Base-by-base conservation (phyloP, 108 stramenopile species). In the Fragilariopsis cylindrus region DNA sequence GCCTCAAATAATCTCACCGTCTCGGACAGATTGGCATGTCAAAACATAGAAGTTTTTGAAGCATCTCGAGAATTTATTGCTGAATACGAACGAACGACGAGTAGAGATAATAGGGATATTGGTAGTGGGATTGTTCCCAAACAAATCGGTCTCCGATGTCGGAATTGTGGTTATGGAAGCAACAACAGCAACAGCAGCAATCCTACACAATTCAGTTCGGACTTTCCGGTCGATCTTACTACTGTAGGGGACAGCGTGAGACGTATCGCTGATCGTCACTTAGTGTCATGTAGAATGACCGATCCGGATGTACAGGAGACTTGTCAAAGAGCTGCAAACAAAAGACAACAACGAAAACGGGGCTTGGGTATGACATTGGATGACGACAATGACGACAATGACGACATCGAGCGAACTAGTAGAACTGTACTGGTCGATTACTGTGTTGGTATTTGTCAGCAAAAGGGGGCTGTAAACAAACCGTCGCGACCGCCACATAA, bases 71-170 rank as follows among this genome's bases (percentile, higher is more conserved):
- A 76, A 55, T 19, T 71, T 54, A 65, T 75, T 30, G 68, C 65
- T 8, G 78, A 76, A 48, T 60, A 48, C 21, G 71, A 75, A 56
- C 50, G 72, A 58, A 53, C 49, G 4, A 65, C 65, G 9, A 70
- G 70, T 7, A 54, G 54, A 16, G 44, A 70, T 48, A 68, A 40
- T 52, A 47, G 67, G n/a, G 15, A 53, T 15, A 12, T 15, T 12
- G 8, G 30, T 62, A 53, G 15, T 53, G 15, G 15, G 12, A 66
- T 79, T 53, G 69, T 62, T 39, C 70, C 63, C 9, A 69, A 64
- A 46, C 85, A 82, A 72, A 62, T 85, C 8, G 85, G 85, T 21
- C 57, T 85, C 15, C 78, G 85, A 60, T 85, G 85, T 56, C 53
- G 76, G n/a, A 81, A 85, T 54, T 82, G 85, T 74, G 72, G 58